Evolutionary conservation across 2,329 filamentous ascomycete genomes (phyloP), one percentile per base, ranked within the genome.

Genomic region (Penicillium sp.): DNA sequence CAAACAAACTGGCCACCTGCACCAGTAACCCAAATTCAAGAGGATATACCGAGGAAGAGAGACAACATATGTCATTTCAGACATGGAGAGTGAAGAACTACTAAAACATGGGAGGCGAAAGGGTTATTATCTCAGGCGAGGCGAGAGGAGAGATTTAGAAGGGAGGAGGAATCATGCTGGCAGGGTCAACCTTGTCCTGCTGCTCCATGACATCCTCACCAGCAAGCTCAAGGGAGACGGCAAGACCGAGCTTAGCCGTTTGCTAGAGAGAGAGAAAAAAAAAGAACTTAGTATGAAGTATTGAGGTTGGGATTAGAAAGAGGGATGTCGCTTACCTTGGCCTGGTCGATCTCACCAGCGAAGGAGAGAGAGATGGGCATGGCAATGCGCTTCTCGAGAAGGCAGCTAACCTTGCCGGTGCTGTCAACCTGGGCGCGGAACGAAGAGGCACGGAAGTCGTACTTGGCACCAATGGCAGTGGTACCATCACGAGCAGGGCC

Each of bases 381-480:
- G 31, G 92, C 92, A 70, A 99, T 90, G 71, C 92, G 88, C 87
- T 97, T 97, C 83, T 99, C 94, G 66, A 97, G 80, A 70, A 97
- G 79, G 73, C 91, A 94, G 77, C 89, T 91, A 60, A 99, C 83
- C 81, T 96, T 96, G 75, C 94, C 94, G 74, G 91, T 87, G 70
- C 92, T 95, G 79, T 99, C 94, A 68, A 97, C 84, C 80, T 99
- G 94, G 44, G 93, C 94, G 65, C 93, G 87, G 87, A 97, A 96
- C 50, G 91, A 94, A 54, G 91, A 94, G 79, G 92, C 90, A 72
- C 91, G 86, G 86, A 99, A 99, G 76, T 97, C 93, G 79, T 99
- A 99, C 80, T 99, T 99, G 74, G 92, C 91, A 70, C 93, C 94
- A 69, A 97, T 84, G 53, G 92, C 91, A 53, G 95, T 92, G 60